Evolutionary conservation across 352 stramenopile species (phyloP).

Genomic region (Discostella stelligera): DNA sequence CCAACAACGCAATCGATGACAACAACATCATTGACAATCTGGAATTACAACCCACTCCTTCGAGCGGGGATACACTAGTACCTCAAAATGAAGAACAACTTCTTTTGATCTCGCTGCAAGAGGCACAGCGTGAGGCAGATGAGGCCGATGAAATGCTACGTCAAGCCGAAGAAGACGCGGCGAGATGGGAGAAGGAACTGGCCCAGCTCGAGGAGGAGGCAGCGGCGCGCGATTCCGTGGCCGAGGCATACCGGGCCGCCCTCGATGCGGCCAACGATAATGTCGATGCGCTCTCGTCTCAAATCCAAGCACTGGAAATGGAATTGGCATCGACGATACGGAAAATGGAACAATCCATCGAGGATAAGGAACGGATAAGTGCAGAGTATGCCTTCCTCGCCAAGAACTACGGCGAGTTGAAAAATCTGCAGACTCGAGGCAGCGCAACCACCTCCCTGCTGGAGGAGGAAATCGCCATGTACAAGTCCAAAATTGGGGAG

Average conservation of each 20-base stretch:
- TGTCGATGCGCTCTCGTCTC: constrained; percentile 31
- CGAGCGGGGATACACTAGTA: not conserved
- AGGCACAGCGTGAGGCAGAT: constrained; percentile 26
- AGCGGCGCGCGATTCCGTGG: constrained; percentile 22
- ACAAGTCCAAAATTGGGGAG: constrained; percentile 15
- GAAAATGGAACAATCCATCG: constrained; percentile 17
- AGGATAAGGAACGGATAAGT: constrained; percentile 49
- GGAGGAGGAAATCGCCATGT: constrained; percentile 22
- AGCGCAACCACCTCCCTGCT: constrained; percentile 1
- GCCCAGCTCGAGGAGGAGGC: constrained; percentile 20
- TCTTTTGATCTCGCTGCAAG: constrained; percentile 3
- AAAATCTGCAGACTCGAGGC: constrained; percentile 17
- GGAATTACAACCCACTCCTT: not conserved
- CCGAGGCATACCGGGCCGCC: constrained; percentile 33
- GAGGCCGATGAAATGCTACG: constrained; percentile 17
- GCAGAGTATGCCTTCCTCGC: constrained; percentile 52
- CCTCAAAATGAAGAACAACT: not conserved
- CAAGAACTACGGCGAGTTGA: constrained; percentile 44
- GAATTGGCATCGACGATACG: constrained; percentile 14
- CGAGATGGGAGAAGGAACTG: constrained; percentile 22
- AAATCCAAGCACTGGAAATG: constrained; percentile 31
- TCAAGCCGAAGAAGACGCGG: constrained; percentile 27
- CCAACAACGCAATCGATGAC: not conserved
- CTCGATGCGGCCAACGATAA: constrained; percentile 52
- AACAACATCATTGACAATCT: not conserved